These are phyloP conservation scores for Globisporangium barbulae DNA, from an alignment of 352 stramenopile genomes.

Conservation along the genomic window DNA sequence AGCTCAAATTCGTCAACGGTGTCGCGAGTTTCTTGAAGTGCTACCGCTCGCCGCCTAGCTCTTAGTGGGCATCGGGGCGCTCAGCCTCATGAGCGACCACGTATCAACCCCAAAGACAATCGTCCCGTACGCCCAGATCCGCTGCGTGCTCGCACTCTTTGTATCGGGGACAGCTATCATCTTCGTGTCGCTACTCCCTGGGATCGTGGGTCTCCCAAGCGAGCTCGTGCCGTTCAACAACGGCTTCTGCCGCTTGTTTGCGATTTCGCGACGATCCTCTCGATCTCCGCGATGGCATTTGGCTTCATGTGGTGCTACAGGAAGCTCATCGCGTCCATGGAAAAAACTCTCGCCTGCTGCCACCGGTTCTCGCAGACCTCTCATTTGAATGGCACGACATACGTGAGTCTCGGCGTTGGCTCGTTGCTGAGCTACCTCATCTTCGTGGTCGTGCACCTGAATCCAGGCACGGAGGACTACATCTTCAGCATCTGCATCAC, in stretches of 20 bases:
- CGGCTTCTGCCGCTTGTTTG: slow-evolving; percentile 31
- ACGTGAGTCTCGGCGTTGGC: slow-evolving; percentile 23
- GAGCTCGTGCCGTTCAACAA: slow-evolving; percentile 35
- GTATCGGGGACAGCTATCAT: slow-evolving; percentile 32
- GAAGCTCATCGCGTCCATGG: slow-evolving; percentile 49
- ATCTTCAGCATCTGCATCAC: slow-evolving; percentile 2
- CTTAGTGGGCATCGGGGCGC: slow-evolving; percentile 29
- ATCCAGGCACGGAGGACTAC: slow-evolving; percentile 7
- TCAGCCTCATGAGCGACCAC: slow-evolving; percentile 30
- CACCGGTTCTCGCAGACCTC: slow-evolving; percentile 24
- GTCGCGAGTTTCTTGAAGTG: slow-evolving; percentile 14
- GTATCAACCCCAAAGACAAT: slow-evolving; percentile 37
- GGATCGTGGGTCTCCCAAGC: slow-evolving; percentile 18
- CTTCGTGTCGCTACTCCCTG: slow-evolving; percentile 32
- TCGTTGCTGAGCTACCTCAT: slow-evolving; percentile 28
- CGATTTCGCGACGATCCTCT: slow-evolving; percentile 29
- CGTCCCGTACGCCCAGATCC: slow-evolving; percentile 40
- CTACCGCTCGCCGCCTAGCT: slow-evolving; percentile 25
- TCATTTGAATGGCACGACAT: slow-evolving; percentile 12
- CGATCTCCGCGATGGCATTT: slow-evolving; percentile 41
- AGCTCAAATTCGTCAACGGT: background rate
- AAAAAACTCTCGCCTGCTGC: slow-evolving; percentile 33
- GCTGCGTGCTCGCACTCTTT: slow-evolving; percentile 38
- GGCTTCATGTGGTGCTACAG: slow-evolving; percentile 58
- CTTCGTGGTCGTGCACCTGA: slow-evolving; percentile 24